A percentile compares a stretch with the other conserved stretches of the same genome.
Evolutionary conservation across 2,329 filamentous ascomycete genomes (phyloP).

Genomic region (Colletotrichum sp.): DNA sequence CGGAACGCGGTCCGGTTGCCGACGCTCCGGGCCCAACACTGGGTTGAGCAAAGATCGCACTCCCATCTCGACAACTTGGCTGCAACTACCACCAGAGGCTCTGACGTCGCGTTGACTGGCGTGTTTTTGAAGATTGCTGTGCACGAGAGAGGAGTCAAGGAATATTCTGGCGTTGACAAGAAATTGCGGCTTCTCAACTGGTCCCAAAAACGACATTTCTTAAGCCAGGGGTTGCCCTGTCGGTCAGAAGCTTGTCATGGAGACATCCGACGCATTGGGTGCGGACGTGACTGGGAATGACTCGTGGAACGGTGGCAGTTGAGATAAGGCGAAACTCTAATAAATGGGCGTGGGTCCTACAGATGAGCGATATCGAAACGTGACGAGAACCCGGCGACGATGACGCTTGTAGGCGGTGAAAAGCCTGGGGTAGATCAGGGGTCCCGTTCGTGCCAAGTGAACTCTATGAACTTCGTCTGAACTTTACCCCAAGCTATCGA

Average conservation of each 20-base stretch:
- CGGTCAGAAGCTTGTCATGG: background rate
- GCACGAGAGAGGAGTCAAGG: background rate
- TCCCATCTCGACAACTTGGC: background rate
- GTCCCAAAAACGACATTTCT: background rate
- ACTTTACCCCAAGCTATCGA: background rate
- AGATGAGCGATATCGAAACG: background rate
- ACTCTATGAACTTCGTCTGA: background rate
- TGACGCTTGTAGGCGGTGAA: background rate
- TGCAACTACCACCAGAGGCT: background rate
- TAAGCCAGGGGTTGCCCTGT: background rate
- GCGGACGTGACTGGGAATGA: background rate
- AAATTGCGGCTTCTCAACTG: background rate
- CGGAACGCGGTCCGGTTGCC: background rate
- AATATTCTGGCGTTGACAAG: background rate
- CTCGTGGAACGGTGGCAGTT: background rate
- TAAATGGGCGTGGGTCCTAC: background rate
- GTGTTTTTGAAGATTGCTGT: background rate
- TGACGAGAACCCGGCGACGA: background rate
- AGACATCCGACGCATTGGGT: background rate
- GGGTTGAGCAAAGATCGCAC: constrained; percentile 9
- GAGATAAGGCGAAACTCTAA: constrained; percentile 8
- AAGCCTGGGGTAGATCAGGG: background rate
- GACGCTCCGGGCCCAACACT: background rate
- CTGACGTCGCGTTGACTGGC: background rate
- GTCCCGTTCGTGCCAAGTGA: background rate